Base-by-base conservation (phyloP, 106 monocot species). In the Hemerocallis citrina region DNA sequence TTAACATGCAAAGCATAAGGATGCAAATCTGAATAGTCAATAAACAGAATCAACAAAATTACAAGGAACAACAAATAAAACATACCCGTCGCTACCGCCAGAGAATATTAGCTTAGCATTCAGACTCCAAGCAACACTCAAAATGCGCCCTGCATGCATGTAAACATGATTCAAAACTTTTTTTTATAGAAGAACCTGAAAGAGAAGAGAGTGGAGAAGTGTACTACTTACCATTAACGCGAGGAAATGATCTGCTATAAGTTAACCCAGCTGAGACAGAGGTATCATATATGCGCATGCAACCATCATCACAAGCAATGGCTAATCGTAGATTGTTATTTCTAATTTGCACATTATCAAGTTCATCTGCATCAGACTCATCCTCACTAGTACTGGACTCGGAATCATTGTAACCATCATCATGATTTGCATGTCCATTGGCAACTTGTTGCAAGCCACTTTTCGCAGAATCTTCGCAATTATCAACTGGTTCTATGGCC, bases 251-350 rank as follows among this genome's bases (percentile, higher is more conserved):
- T 43, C 88, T 74, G 30, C 22, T 74, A 68, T 85, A 88, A 63
- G 68, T 72, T 61, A 93, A 30, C 21, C 43, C 76, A 62, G 76
- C 77, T 12, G 67, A 48, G 45, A 73, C 84, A 57, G 83, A 75
- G 14, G 57, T 51, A 64, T 41, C 34, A 68, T 88, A 93, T 34
- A 93, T 52, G 22, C 88, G 81, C 14, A 93, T 37, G 57, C 83
- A 88, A 20, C 92, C 88, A 81, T 93, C 92, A 70, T 85, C 85
- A 75, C 92, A 93, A 12, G 92, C 92, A 73, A 93, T 52, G 8
- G 88, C 92, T 37, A 93, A 49, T 3, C 73, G 75, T 50, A 65
- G 71, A 37, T 63, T 63, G 19, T 59, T 57, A 48, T 21, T 63
- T 43, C 42, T 62, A 68, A 35, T 29, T 68, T 38, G 6, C 41